Evolutionary conservation across 2,329 filamentous ascomycete genomes (phyloP).

Genomic region (Aaosphaeria arxii): DNA sequence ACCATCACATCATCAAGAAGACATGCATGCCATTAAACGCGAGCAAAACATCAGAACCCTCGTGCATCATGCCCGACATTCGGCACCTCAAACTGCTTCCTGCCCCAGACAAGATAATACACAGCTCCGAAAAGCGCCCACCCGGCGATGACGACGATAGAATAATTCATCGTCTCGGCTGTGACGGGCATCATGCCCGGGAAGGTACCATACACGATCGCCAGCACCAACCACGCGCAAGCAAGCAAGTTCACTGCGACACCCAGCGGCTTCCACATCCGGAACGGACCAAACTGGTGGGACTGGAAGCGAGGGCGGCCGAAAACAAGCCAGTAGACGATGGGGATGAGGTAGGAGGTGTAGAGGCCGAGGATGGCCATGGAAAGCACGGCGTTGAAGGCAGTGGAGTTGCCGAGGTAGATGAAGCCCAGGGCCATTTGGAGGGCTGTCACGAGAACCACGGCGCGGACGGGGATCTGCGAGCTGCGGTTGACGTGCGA

Average conservation of each 20-base stretch:
- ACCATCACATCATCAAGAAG: too few species aligned
- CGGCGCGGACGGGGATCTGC: slow-evolving; percentile 35
- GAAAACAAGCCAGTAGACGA: slow-evolving; percentile 37
- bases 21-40: too few species aligned
- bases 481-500: slow-evolving; percentile 26
- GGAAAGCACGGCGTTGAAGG: slow-evolving; percentile 42
- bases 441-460: slow-evolving; percentile 27
- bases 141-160: slow-evolving; percentile 41
- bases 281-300: slow-evolving; percentile 12
- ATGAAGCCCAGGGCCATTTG: slow-evolving; percentile 32
- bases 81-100: slow-evolving; percentile 23
- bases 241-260: slow-evolving; percentile 40
- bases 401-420: slow-evolving; percentile 43
- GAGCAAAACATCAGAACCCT: slow-evolving; percentile 6
- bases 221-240: slow-evolving; percentile 44
- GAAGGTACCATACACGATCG: slow-evolving; percentile 47
- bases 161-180: slow-evolving; percentile 48
- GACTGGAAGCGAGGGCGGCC: slow-evolving; percentile 26
- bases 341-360: slow-evolving; percentile 43
- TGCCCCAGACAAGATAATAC: slow-evolving; percentile 33
- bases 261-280: slow-evolving; percentile 34
- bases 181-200: slow-evolving; percentile 42
- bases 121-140: slow-evolving; percentile 36
- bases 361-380: slow-evolving; percentile 47
- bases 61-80: slow-evolving; percentile 9